phyloP scores from a whole-genome alignment of 1,284 basidiomycete species.

The Lentinula novae-zelandiae region DNA sequence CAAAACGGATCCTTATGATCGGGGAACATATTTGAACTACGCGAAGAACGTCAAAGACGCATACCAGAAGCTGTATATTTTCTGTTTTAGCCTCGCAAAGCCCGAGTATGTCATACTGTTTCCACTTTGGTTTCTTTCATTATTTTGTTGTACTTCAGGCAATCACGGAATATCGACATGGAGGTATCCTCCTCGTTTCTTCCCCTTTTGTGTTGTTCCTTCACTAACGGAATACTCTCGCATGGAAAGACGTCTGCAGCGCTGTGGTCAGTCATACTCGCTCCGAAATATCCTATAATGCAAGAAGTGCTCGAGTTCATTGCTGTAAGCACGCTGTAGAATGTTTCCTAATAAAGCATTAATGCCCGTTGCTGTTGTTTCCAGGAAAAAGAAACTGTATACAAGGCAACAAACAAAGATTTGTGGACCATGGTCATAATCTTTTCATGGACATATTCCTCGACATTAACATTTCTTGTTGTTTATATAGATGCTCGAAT shows the following conservation, averaged over 20 bases:
- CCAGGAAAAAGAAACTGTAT: conserved; percentile 53
- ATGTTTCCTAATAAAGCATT: neutral
- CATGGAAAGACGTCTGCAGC: conserved; percentile 57
- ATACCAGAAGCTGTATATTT: conserved; percentile 63
- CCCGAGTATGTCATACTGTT: conserved; percentile 44
- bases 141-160: conserved; percentile 32
- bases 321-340: conserved; percentile 36
- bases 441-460: neutral
- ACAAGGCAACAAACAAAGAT: conserved; percentile 77
- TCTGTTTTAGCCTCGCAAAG: conserved; percentile 68
- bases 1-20: conserved; percentile 49
- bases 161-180: conserved; percentile 73
- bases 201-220: neutral
- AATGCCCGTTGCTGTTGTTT: neutral
- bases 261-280: conserved; percentile 69
- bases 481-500: conserved; percentile 59
- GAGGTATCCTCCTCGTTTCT: conserved; percentile 42
- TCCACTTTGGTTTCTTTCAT: neutral
- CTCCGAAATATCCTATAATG: conserved; percentile 61
- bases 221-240: neutral
- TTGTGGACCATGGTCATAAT: conserved; percentile 73
- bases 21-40: conserved; percentile 46
- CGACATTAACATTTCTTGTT: conserved; percentile 12
- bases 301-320: conserved; percentile 61
- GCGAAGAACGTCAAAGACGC: conserved; percentile 45